Evolutionary conservation across 768 basidiomycete genomes (phyloP), one percentile per base, ranked within the genome.

Genomic region (Termitomyces eurrhizus): DNA sequence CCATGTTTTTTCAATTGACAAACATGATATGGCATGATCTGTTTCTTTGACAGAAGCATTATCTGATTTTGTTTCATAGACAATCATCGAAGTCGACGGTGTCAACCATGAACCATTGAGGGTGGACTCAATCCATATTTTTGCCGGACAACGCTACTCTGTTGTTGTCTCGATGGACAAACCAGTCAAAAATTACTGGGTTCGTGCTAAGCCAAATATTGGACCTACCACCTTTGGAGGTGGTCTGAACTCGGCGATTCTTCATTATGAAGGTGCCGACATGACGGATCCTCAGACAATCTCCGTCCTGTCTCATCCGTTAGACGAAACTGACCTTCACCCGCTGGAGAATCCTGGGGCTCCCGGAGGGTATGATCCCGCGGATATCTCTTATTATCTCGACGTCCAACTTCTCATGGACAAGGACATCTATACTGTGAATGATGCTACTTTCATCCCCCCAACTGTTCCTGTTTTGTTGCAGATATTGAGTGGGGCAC

Each of bases 1-100:
- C 39, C 80, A 73, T 64, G 68, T 68, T 44, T 81, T 83, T 64
- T 69, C 75, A 2, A 76, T 83, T 26, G 78, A 81, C 62, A 72
- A 73, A 16, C 81, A 82, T 59, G 66, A 67, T 5, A 66, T 83
- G 73, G 77, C n/a, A 56, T 46, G 55, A 37, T 16, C 2, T 29
- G 14, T 37, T 36, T 18, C 41, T 42, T 54, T 18, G 18, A 4
- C 1, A 9, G 36, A 21, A 2, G 11, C 4, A 1, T 2, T 2
- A 26, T 46, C 45, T 46, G 45, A 46, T 46, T 26, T 6, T 14
- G 12, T 46, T 13, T 24, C 21, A 24, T 24, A 46, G 57, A 58
- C 57, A 9, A 50, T 58, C 6, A 58, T 58, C 18, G 57, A 58
- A 46, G 45, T 46, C 45, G 45, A 46, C 24, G 45, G 45, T 26